phyloP scores from a whole-genome alignment of 2,329 filamentous ascomycete genomes.

The Ceratocystis variospora region DNA sequence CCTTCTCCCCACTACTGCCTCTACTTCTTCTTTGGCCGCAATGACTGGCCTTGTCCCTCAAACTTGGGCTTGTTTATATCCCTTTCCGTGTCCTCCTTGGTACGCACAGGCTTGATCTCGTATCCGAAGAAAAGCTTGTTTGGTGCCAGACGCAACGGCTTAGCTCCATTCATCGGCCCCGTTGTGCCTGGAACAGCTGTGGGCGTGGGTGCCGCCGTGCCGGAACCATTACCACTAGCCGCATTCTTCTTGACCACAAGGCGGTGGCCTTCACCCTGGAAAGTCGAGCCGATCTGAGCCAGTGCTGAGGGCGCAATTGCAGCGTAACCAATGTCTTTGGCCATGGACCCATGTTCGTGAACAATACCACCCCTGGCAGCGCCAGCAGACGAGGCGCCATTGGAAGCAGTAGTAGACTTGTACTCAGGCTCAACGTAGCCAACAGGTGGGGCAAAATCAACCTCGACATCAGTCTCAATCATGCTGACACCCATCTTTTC shows the following conservation, averaged over 20 bases:
- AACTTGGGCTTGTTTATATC: slow-evolving; percentile 59
- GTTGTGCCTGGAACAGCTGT: slow-evolving; percentile 18
- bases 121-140: slow-evolving; percentile 97
- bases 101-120: slow-evolving; percentile 76
- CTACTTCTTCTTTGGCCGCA: slow-evolving; percentile 50
- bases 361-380: slow-evolving; percentile 47
- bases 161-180: slow-evolving; percentile 38
- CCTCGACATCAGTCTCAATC: slow-evolving; percentile 89
- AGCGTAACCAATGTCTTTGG: slow-evolving; percentile 91
- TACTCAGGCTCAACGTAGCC: slow-evolving; percentile 83
- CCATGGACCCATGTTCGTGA: slow-evolving; percentile 84
- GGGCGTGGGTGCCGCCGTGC: slow-evolving; percentile 46
- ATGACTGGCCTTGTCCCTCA: slow-evolving; percentile 69
- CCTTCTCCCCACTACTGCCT: slow-evolving; percentile 30
- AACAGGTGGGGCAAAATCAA: slow-evolving; percentile 87
- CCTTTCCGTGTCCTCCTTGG: slow-evolving; percentile 55
- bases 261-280: slow-evolving; percentile 65
- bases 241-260: slow-evolving; percentile 64
- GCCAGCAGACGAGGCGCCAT: slow-evolving; percentile 47
- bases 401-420: slow-evolving; percentile 31
- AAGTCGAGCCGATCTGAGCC: slow-evolving; percentile 59
- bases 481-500: slow-evolving; percentile 81
- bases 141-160: slow-evolving; percentile 66
- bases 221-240: slow-evolving; percentile 54
- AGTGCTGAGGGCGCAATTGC: slow-evolving; percentile 70